Conservation (phyloP, 176 grass and related monocot species). For the Thinopyrum elongatum region DNA sequence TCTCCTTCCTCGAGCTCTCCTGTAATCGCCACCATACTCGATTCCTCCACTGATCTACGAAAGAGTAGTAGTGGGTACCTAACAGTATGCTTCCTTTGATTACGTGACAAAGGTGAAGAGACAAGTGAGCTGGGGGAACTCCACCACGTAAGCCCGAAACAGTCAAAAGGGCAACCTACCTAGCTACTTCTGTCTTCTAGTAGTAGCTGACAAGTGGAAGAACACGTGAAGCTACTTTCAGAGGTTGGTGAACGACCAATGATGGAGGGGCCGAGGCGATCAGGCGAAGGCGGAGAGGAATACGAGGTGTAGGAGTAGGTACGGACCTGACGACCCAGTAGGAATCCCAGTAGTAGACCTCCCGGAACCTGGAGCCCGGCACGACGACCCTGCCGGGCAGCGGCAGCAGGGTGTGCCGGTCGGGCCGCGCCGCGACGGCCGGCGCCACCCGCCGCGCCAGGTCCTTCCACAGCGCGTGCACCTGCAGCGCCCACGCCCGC, state of each 20-base stretch:
- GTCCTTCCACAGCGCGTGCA: conserved; percentile 83
- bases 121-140: neutral
- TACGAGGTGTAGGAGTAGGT: neutral
- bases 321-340: conserved; percentile 88
- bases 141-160: neutral
- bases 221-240: neutral
- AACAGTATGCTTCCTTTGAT: neutral
- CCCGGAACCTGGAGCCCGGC: conserved; percentile 79
- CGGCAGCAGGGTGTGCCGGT: conserved; percentile 74
- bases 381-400: conserved; percentile 55
- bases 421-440: conserved; percentile 39
- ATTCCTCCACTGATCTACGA: too few relatives aligned
- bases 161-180: neutral
- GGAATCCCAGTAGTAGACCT: conserved; percentile 99
- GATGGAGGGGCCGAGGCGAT: neutral
- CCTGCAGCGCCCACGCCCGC: conserved; percentile 76
- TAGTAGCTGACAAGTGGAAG: neutral
- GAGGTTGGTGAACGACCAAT: neutral
- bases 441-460: conserved; percentile 50
- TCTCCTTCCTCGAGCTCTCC: too few relatives aligned
- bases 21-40: too few relatives aligned
- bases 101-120: neutral
- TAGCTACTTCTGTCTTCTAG: neutral
- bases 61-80: too few relatives aligned
- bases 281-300: neutral